Conservation (phyloP, 2,329 filamentous ascomycete genomes). For the Blumeria hordei region DNA sequence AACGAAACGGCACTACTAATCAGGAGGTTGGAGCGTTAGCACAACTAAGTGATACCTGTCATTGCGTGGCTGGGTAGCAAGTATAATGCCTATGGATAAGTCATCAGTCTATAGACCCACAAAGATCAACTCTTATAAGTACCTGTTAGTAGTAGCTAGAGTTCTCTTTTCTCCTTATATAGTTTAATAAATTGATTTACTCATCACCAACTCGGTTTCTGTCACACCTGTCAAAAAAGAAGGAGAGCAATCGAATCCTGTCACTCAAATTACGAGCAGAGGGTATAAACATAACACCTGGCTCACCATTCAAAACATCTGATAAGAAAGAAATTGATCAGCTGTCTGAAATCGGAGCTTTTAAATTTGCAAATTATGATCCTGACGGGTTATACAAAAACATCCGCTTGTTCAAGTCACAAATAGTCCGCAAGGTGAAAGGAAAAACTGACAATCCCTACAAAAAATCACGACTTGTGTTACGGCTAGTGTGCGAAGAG, state of each 20-base stretch:
- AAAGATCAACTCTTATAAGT: too few relatives aligned
- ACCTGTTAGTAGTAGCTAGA: too few relatives aligned
- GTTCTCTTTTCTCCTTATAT: too few relatives aligned
- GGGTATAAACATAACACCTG: not conserved
- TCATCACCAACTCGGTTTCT: too few relatives aligned
- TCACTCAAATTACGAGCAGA: not conserved
- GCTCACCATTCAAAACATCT: constrained; percentile 1
- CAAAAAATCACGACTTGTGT: not conserved
- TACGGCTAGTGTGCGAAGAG: too few relatives aligned
- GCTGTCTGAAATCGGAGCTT: not conserved
- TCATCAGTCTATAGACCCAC: too few relatives aligned
- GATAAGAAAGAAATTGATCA: constrained; percentile 1
- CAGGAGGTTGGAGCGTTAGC: too few relatives aligned
- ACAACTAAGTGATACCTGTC: too few relatives aligned
- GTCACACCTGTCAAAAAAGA: not conserved
- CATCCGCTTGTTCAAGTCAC: not conserved
- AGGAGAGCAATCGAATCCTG: not conserved
- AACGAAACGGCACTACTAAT: too few relatives aligned
- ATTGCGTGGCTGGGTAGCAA: too few relatives aligned
- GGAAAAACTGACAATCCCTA: not conserved
- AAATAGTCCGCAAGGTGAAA: not conserved
- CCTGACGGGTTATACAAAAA: not conserved
- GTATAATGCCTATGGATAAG: too few relatives aligned
- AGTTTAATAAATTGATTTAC: too few relatives aligned
- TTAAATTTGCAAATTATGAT: not conserved